Evolutionary conservation across 1,139 yeast species (phyloP).

Genomic region (Candida labiduridarum): DNA sequence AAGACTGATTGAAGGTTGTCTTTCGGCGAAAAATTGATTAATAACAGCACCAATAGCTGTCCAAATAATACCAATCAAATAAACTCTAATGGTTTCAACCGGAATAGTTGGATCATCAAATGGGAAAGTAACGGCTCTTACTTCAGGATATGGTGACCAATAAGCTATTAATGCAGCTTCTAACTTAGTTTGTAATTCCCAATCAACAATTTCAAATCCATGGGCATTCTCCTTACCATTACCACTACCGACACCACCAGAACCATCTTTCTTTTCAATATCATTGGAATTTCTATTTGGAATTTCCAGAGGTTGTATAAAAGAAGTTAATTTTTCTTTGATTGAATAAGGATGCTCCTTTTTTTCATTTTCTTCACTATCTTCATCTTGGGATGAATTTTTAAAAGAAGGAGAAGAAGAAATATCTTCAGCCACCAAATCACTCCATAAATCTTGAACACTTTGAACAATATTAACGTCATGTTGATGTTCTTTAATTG

Average conservation of each 20-base stretch:
- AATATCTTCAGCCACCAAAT: conserved; percentile 3
- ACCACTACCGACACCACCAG: conserved; percentile 18
- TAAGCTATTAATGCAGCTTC: conserved; percentile 53
- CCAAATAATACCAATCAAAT: conserved; percentile 56
- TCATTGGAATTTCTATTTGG: neutral
- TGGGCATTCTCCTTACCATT: neutral
- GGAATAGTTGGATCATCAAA: conserved; percentile 53
- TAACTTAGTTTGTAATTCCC: conserved; percentile 35
- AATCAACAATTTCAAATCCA: conserved; percentile 18
- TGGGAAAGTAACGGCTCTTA: conserved; percentile 59
- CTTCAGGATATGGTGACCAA: conserved; percentile 69
- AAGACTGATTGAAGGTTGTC: conserved; percentile 55
- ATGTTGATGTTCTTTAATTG: conserved; percentile 20
- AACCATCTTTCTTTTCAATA: neutral
- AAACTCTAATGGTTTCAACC: conserved; percentile 60
- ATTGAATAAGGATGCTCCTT: conserved; percentile 3
- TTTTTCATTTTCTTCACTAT: neutral
- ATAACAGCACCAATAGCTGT: conserved; percentile 54
- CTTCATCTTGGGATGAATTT: neutral
- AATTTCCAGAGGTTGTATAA: neutral
- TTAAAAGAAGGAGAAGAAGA: too few relatives aligned
- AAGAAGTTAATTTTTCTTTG: neutral
- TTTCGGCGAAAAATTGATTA: conserved; percentile 58
- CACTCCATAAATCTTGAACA: conserved; percentile 6
- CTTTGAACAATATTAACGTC: conserved; percentile 26